Evolutionary conservation across 2,329 filamentous ascomycete genomes (phyloP), one percentile per base, ranked within the genome.

Genomic region (Cytospora schulzeri): DNA sequence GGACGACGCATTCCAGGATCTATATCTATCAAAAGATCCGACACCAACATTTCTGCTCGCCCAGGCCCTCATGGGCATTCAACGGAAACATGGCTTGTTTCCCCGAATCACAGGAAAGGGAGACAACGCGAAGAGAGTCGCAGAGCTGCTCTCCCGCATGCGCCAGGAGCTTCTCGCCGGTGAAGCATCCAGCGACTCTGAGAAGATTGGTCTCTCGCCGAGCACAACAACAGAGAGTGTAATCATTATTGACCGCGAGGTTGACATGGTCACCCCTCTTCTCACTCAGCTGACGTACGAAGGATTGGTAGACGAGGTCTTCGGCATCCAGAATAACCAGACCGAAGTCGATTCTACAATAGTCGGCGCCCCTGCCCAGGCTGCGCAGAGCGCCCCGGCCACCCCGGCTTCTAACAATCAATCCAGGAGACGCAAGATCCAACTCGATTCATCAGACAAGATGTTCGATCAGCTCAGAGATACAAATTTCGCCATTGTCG

Each of bases 281-380:
- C 88, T 99, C 61, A 98, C 94, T 0, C 95, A 99, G 75, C 81
- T 99, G 67, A 99, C 95, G 1, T 99, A 99, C 72, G 94, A 99
- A 78, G 95, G 95, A 4, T 82, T 99, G 29, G 90, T 99, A 61
- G 96, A 99, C 73, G 95, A 99, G 75, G 85, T 95, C 19, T 96
- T 96, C 73, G 89, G 91, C 35, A 96, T 99, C 67, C 87, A 91
- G 69, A 91, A 97, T 73, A 98, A 96, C 72, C 93, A 96, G 74
- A 89, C 92, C 45, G 95, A 98, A 73, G 88, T 98, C 26, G 94
- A 98, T 74, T 92, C 92, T 2, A 93, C 93, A 1, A 87, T 98
- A 66, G 88, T 97, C 12, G 94, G 94, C 14, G 85, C 85, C n/a
- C 83, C 88, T 29, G 82, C 89, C 35, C 86, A 88, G 63, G 70